Base-by-base conservation (phyloP, 2,329 filamentous ascomycete species). In the Hypoxylon sp. region DNA sequence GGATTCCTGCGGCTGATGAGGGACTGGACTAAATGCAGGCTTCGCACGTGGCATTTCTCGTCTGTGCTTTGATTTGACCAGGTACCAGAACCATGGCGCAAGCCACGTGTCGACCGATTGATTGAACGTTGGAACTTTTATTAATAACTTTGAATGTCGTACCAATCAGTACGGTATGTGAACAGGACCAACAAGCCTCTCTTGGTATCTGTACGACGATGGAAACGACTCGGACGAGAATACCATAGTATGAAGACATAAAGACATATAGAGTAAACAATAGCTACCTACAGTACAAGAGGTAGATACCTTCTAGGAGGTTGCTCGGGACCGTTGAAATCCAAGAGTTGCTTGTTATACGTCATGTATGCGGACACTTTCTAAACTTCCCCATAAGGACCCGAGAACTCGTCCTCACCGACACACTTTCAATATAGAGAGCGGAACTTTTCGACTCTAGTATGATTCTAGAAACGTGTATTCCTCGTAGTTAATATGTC, bases 21-120 rank as follows among this genome's bases (percentile, higher is more conserved):
- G 41, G 50, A 43, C 28, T 51, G 32, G 5, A 57, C 53, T 46
- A 52, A 51, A 28, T 70, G 58, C 65, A 70, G 65, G 68, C 68
- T 45, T 67, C 68, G 63, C 68, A 70, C 68, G 68, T 70, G 68
- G 68, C 61, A 49, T 60, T 19, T 55, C 19, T 53, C 55, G 65
- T 68, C 68, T 38, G 68, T 65, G 68, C 65, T 70, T 60, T 62
- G 25, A 57, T 63, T 63, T 60, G 53, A 64, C 65, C 41, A 48
- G 65, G 65, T 50, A 52, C 21, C 21, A 2, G 38, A 62, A 63
- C 65, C 67, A 67, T 66, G 63, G 62, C 48, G 55, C 23, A 34
- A 48, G 45, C 68, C 68, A 70, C 68, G 68, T 70, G 68, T 68
- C 36, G 65, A 34, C 58, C 52, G 30, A 58, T 57, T 67, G 32